phyloP scores from a whole-genome alignment of 148 eudicot genomes.

The Vaccinium myrtillus region DNA sequence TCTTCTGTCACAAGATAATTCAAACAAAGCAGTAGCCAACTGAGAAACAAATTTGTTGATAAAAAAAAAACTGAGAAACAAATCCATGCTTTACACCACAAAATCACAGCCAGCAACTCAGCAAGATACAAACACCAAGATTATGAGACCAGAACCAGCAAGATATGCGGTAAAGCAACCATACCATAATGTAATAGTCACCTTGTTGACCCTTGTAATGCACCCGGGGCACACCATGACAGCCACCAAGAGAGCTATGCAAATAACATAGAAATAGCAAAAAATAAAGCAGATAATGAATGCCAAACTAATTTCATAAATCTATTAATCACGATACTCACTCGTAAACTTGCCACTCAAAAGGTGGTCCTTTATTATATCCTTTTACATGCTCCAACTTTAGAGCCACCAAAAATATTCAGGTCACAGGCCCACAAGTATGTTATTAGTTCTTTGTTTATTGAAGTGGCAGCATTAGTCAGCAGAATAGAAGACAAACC shows the following conservation, averaged over 20 bases:
- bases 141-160: too few species aligned
- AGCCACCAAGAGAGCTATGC: slow-evolving; percentile 65
- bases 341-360: too few species aligned
- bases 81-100: neutral
- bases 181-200: slow-evolving; percentile 27
- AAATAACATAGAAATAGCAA: neutral
- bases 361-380: too few species aligned
- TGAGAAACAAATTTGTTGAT: neutral
- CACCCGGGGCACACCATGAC: slow-evolving; percentile 77
- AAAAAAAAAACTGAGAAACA: neutral
- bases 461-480: neutral
- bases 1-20: neutral
- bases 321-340: too few species aligned
- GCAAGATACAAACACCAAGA: too few species aligned
- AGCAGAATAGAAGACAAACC: neutral
- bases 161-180: too few species aligned
- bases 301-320: neutral
- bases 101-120: neutral
- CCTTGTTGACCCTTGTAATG: slow-evolving; percentile 75
- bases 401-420: neutral
- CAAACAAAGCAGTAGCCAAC: neutral
- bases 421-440: neutral
- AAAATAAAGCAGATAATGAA: neutral
- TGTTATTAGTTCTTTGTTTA: neutral
- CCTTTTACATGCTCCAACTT: too few species aligned